Conservation (phyloP, 805 yeast genomes). For the Candida chauliodis region DNA sequence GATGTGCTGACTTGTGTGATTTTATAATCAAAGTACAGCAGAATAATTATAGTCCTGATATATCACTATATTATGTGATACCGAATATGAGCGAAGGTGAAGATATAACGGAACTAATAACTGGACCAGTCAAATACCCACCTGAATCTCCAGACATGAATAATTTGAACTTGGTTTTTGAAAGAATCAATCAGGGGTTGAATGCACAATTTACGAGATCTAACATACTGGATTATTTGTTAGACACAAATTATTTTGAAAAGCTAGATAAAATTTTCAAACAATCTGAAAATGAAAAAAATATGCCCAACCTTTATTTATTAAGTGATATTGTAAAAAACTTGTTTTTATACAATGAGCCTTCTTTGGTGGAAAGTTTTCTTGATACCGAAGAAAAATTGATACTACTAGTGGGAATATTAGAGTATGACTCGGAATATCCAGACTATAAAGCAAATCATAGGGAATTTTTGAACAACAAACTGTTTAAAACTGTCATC, state of each 20-base stretch:
- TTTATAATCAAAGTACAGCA: slow-evolving; percentile 70
- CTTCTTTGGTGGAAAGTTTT: slow-evolving; percentile 29
- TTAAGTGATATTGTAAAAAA: slow-evolving; percentile 74
- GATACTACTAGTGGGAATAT: slow-evolving; percentile 64
- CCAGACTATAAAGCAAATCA: slow-evolving; percentile 80
- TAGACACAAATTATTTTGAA: slow-evolving; percentile 49
- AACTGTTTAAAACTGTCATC: slow-evolving; percentile 64
- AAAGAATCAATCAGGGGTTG: slow-evolving; percentile 55
- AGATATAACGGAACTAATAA: slow-evolving; percentile 71
- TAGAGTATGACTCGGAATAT: slow-evolving; percentile 86
- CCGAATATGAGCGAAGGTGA: slow-evolving; percentile 35
- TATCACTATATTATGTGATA: slow-evolving; percentile 65
- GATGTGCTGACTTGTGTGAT: slow-evolving; percentile 80
- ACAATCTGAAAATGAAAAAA: slow-evolving; percentile 50
- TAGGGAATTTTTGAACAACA: slow-evolving; percentile 57
- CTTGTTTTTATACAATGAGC: slow-evolving; percentile 67
- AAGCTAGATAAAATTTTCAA: slow-evolving; percentile 52
- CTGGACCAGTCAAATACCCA: slow-evolving; percentile 66
- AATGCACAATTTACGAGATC: slow-evolving; percentile 61
- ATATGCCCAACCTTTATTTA: slow-evolving; percentile 55
- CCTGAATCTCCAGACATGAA: slow-evolving; percentile 56
- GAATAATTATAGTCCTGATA: slow-evolving; percentile 51
- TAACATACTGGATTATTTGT: slow-evolving; percentile 53
- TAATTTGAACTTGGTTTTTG: slow-evolving; percentile 52
- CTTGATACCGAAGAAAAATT: slow-evolving; percentile 29